Conservation (phyloP, 805 yeast species). For the Zygotorulaspora florentina region DNA sequence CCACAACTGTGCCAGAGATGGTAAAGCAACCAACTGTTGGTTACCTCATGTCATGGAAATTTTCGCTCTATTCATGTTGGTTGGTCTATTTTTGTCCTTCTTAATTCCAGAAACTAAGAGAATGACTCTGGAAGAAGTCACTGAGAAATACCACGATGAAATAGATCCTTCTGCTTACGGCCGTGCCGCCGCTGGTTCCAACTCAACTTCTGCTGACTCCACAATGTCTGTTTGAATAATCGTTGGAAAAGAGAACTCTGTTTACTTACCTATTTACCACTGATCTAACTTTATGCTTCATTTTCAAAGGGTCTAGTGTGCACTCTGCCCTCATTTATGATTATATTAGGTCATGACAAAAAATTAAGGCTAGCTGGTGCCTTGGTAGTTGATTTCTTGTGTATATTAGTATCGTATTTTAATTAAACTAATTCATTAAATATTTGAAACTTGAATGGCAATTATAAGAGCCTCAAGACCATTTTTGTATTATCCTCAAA, state of each 20-base stretch:
- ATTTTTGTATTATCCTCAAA: no score
- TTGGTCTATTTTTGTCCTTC: slow-evolving; percentile 62
- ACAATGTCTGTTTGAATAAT: not conserved
- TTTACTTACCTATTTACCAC: no score
- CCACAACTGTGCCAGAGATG: slow-evolving; percentile 65
- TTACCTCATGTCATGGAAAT: slow-evolving; percentile 91
- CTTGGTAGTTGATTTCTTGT: not conserved
- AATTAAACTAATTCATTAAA: not conserved
- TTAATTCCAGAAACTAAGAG: slow-evolving; percentile 89
- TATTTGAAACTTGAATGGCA: no score
- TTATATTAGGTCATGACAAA: no score
- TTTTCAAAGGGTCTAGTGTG: no score
- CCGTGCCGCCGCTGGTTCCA: slow-evolving; percentile 13
- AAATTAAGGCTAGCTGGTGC: no score
- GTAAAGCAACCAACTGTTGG: slow-evolving; percentile 59
- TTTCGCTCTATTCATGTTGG: slow-evolving; percentile 85
- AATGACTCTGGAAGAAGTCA: slow-evolving; percentile 79
- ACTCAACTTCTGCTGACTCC: slow-evolving; percentile 14
- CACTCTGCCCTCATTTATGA: no score
- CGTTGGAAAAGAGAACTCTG: no score
- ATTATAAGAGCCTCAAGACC: no score
- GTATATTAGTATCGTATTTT: not conserved
- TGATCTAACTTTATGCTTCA: no score
- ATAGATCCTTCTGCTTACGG: slow-evolving; percentile 46
- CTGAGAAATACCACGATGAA: slow-evolving; percentile 82